These are phyloP conservation scores for Yamadazyma ubonensis DNA, from an alignment of 805 yeast genomes.

Conservation along the genomic window DNA sequence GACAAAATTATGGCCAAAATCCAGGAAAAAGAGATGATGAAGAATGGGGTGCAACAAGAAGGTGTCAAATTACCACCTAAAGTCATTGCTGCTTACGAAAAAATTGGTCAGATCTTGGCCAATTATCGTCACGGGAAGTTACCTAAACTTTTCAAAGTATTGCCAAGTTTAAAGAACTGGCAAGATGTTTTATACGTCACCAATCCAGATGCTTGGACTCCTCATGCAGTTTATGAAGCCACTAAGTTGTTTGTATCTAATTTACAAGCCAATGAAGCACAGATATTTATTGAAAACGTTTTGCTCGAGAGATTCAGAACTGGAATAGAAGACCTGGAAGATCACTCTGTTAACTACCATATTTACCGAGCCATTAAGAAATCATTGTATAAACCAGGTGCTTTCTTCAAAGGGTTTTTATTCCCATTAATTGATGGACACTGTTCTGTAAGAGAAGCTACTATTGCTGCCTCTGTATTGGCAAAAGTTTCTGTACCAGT, in stretches of 20 bases:
- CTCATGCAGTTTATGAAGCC: constrained; percentile 92
- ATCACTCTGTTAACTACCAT: constrained; percentile 84
- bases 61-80: constrained; percentile 91
- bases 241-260: constrained; percentile 92
- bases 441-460: constrained; percentile 90
- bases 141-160: constrained; percentile 93
- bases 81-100: constrained; percentile 90
- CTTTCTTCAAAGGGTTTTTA: constrained; percentile 93
- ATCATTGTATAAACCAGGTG: constrained; percentile 93
- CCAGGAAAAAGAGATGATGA: constrained; percentile 60
- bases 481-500: constrained; percentile 90
- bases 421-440: constrained; percentile 88
- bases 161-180: constrained; percentile 94
- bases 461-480: constrained; percentile 89
- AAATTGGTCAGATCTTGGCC: constrained; percentile 82
- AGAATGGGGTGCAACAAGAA: constrained; percentile 44
- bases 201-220: constrained; percentile 91
- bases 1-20: constrained; percentile 92
- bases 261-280: constrained; percentile 83
- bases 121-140: constrained; percentile 94
- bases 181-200: constrained; percentile 92
- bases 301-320: constrained; percentile 70
- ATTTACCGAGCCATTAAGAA: constrained; percentile 89
- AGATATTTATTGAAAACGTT: constrained; percentile 69
- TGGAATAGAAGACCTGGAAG: constrained; percentile 69